Evolutionary conservation across 1,139 yeast species (phyloP).

Genomic region (Taphrina flavorubra): DNA sequence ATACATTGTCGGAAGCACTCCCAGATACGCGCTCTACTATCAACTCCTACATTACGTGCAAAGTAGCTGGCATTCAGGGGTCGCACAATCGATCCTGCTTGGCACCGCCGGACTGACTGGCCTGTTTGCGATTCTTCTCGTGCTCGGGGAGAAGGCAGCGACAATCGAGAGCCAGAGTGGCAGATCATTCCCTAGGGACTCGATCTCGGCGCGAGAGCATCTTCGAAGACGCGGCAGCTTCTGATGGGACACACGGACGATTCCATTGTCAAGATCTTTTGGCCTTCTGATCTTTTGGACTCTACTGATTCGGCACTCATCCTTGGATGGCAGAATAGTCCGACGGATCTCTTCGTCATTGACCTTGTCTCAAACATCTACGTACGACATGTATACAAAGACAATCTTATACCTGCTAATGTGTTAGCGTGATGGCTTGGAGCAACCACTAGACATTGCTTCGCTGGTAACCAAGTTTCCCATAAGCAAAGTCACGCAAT

Average conservation of each 20-base stretch:
- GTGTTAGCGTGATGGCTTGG: constrained; percentile 27
- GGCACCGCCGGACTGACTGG: constrained; percentile 8
- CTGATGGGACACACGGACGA: constrained; percentile 38
- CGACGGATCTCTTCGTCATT: constrained; percentile 46
- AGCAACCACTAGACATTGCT: constrained; percentile 36
- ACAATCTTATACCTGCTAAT: constrained; percentile 1
- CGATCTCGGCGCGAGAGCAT: constrained; percentile 48
- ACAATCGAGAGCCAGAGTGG: constrained; percentile 26
- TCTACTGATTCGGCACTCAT: constrained; percentile 43
- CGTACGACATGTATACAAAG: not conserved
- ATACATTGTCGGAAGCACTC: constrained; percentile 25
- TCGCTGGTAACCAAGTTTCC: constrained; percentile 40
- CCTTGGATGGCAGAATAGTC: constrained; percentile 47
- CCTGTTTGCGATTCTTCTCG: constrained; percentile 9
- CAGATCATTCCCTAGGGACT: not conserved
- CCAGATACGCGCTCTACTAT: constrained; percentile 14
- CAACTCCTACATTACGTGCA: not conserved
- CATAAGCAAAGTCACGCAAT: constrained; percentile 23
- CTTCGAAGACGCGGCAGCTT: constrained; percentile 49
- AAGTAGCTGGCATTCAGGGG: constrained; percentile 3
- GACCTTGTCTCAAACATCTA: constrained; percentile 41
- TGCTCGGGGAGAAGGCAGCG: constrained; percentile 29
- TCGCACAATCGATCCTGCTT: not conserved
- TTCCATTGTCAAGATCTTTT: constrained; percentile 45
- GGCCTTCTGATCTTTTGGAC: constrained; percentile 46